Conservation (phyloP, 1,139 yeast genomes). For the Kurtzmaniella quercitrusa region DNA sequence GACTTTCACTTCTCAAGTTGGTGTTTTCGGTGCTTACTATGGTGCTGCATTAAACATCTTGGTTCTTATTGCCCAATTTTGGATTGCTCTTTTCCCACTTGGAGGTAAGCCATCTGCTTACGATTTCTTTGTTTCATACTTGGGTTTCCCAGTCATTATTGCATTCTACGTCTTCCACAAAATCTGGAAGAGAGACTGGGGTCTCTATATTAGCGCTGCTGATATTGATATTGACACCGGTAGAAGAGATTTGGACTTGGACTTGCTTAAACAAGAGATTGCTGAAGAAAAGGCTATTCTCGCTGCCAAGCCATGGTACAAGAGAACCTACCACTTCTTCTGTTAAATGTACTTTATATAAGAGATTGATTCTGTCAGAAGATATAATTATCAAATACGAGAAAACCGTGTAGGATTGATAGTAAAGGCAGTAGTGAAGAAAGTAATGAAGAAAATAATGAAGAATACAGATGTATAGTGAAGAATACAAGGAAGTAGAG, state of each 20-base stretch:
- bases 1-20: slow-evolving; percentile 51
- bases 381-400: no score
- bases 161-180: slow-evolving; percentile 37
- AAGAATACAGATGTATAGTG: no score
- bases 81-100: slow-evolving; percentile 37
- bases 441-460: no score
- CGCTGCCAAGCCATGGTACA: slow-evolving; percentile 29
- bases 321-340: slow-evolving; percentile 33
- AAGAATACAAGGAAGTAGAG: no score
- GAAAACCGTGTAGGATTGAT: no score
- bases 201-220: slow-evolving; percentile 26
- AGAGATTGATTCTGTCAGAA: no score
- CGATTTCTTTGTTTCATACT: slow-evolving; percentile 31
- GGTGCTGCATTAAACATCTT: slow-evolving; percentile 44
- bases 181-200: slow-evolving; percentile 38
- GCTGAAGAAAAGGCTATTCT: slow-evolving; percentile 34
- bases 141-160: slow-evolving; percentile 36
- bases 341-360: slow-evolving; percentile 17
- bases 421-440: no score
- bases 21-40: slow-evolving; percentile 50
- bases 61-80: slow-evolving; percentile 54
- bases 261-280: slow-evolving; percentile 38
- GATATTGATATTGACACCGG: slow-evolving; percentile 42
- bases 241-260: slow-evolving; percentile 38
- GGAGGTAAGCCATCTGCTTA: slow-evolving; percentile 32